phyloP scores from a whole-genome alignment of 2,329 filamentous ascomycete genomes.

The Sordariomycetes sp. region DNA sequence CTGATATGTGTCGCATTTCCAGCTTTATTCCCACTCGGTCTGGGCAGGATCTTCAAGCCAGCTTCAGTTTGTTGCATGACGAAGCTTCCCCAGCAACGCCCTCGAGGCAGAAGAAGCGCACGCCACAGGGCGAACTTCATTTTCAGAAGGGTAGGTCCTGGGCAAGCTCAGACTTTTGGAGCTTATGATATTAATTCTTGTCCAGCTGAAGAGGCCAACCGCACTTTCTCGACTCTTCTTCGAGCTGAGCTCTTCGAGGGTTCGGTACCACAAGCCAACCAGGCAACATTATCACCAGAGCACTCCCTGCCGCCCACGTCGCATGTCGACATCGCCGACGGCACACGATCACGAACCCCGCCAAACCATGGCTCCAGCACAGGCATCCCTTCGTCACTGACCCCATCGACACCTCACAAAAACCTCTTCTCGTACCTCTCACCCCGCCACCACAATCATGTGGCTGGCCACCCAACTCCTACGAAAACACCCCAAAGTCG shows the following conservation, averaged over 20 bases:
- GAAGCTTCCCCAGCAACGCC: conserved; percentile 89
- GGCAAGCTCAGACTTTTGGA: too few species aligned
- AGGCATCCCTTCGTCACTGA: conserved; percentile 64
- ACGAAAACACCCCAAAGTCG: conserved; percentile 83
- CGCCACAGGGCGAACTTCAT: conserved; percentile 81
- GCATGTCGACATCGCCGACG: conserved; percentile 49
- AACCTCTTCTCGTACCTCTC: conserved; percentile 93
- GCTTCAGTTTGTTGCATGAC: conserved; percentile 85
- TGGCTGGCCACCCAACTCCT: conserved; percentile 77
- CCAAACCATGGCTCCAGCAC: conserved; percentile 55
- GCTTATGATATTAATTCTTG: background rate
- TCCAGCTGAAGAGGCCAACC: conserved; percentile 82
- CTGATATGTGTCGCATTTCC: conserved; percentile 6
- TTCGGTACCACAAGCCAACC: conserved; percentile 73
- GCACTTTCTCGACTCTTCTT: conserved; percentile 80
- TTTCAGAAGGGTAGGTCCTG: conserved; percentile 76
- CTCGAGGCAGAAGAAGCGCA: conserved; percentile 74
- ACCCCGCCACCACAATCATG: conserved; percentile 57
- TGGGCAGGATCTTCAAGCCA: conserved; percentile 87
- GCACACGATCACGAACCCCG: conserved; percentile 71
- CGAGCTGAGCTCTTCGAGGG: conserved; percentile 88
- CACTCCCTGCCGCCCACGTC: conserved; percentile 38
- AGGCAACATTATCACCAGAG: conserved; percentile 53
- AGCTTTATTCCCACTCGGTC: conserved; percentile 94
- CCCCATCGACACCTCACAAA: conserved; percentile 92